A percentile compares a stretch with the other conserved stretches of the same genome.
Conservation (phyloP, 352 stramenopile species). For the Globisporangium sylvaticum region DNA sequence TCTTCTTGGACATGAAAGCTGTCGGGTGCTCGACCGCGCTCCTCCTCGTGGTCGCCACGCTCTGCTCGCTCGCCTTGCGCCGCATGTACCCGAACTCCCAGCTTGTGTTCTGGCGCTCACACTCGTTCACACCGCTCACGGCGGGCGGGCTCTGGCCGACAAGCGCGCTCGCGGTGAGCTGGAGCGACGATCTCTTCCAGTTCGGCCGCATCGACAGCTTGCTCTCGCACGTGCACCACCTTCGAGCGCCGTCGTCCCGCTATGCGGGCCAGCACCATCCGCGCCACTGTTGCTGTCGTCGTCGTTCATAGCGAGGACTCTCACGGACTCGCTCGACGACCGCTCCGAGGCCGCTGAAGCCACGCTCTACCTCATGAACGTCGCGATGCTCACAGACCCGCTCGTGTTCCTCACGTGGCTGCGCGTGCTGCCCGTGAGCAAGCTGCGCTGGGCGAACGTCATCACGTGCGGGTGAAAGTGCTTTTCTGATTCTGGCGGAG, state of each 20-base stretch:
- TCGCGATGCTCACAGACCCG: slow-evolving; percentile 27
- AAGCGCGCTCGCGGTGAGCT: slow-evolving; percentile 5
- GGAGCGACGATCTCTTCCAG: slow-evolving; percentile 11
- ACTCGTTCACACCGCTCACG: slow-evolving; percentile 6
- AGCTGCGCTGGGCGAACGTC: not conserved
- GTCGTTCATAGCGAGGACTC: not conserved
- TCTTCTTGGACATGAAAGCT: slow-evolving; percentile 13
- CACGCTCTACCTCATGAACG: slow-evolving; percentile 27
- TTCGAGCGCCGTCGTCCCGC: not conserved
- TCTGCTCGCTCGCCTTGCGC: not conserved
- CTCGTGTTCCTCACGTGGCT: not conserved
- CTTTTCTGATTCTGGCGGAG: too few species aligned
- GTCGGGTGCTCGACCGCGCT: not conserved
- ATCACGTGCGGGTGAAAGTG: not conserved
- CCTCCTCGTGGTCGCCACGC: not conserved
- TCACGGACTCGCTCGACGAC: slow-evolving; percentile 11
- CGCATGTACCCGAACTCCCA: not conserved
- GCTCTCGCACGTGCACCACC: not conserved
- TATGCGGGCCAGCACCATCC: not conserved
- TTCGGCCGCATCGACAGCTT: not conserved
- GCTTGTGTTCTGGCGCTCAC: slow-evolving; percentile 11
- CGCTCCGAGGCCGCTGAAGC: not conserved
- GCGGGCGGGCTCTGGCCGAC: not conserved
- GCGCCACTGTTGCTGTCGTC: not conserved
- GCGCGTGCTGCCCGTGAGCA: not conserved